Evolutionary conservation across 1,284 basidiomycete genomes (phyloP).

Genomic region (Anthracocystis setariae): DNA sequence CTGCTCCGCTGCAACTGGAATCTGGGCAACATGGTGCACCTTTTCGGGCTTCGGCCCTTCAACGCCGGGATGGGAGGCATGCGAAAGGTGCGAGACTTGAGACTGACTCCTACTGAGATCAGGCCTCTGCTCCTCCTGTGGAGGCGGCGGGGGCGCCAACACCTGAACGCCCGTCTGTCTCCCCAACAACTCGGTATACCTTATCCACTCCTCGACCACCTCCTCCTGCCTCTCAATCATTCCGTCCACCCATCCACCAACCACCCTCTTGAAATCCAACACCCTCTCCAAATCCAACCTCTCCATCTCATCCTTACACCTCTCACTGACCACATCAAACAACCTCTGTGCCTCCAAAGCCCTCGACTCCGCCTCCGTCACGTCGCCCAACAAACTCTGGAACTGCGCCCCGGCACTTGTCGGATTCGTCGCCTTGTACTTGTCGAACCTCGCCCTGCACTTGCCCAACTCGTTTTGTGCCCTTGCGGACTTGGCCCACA

Average conservation of each 20-base stretch:
- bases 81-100: not conserved
- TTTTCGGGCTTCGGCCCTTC: too few relatives aligned
- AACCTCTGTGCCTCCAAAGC: slow-evolving; percentile 73
- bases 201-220: slow-evolving; percentile 70
- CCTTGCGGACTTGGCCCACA: slow-evolving; percentile 70
- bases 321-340: slow-evolving; percentile 84
- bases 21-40: too few relatives aligned
- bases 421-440: slow-evolving; percentile 75
- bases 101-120: slow-evolving; percentile 1
- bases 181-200: slow-evolving; percentile 50
- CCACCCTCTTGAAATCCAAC: slow-evolving; percentile 81
- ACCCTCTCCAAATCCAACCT: slow-evolving; percentile 92
- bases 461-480: slow-evolving; percentile 80
- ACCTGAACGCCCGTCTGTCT: slow-evolving; percentile 53
- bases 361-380: slow-evolving; percentile 50
- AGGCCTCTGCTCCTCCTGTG: slow-evolving; percentile 1
- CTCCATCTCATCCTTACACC: slow-evolving; percentile 90
- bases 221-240: slow-evolving; percentile 85
- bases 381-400: slow-evolving; percentile 38
- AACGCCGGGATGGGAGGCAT: too few relatives aligned
- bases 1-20: not conserved
- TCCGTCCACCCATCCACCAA: slow-evolving; percentile 81
- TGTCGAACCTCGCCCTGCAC: slow-evolving; percentile 80
- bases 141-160: slow-evolving; percentile 4
- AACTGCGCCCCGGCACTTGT: slow-evolving; percentile 35